Base-by-base conservation (phyloP, 208 protist species). In the Leishmania mexicana region DNA sequence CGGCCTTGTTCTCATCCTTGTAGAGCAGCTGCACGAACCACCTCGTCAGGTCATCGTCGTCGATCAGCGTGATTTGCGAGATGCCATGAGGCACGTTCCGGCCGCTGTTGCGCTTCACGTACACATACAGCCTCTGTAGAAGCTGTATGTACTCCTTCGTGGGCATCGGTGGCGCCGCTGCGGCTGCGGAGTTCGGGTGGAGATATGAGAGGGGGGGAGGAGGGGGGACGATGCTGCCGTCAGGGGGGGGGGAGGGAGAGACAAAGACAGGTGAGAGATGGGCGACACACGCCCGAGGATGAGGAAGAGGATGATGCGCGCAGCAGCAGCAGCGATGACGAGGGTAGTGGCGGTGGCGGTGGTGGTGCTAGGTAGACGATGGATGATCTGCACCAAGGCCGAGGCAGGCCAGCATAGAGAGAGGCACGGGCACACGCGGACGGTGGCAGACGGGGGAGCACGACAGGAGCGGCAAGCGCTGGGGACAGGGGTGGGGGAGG, bases 1-100 rank as follows among this genome's bases (percentile, higher is more conserved):
- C 91, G 0, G 70, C 65, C 7, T 88, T 84, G 81, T 95, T 90
- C 42, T 95, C 87, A 75, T 95, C 89, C 60, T 84, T 80, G 85
- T 97, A 97, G 40, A 79, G 74, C 47, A 97, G 85, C 76, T 94
- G 89, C 60, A 97, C 88, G 62, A 93, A 96, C 92, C 94, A 97
- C 42, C 85, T 90, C 17, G 85, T 89, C 40, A 97, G 54, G 75
- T 97, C 90, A 64, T 96, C 94, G 40, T 96, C 92, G 85, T 97
- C 94, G 38, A 94, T 76, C 35, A 94, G 85, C 13, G 94, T 85
- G 6, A 94, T 71, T 38, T 88, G 74, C 0, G 82, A 67, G 40
- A 83, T 76, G 19, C 79, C 86, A 0, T 51, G 72, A 1, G 90
- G 85, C 7, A 80, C 47, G 51, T 85, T 91, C 45, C 62, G 77